These are phyloP conservation scores for Xylaria digitata DNA, from an alignment of 2,329 filamentous ascomycete genomes.

Conservation along the genomic window DNA sequence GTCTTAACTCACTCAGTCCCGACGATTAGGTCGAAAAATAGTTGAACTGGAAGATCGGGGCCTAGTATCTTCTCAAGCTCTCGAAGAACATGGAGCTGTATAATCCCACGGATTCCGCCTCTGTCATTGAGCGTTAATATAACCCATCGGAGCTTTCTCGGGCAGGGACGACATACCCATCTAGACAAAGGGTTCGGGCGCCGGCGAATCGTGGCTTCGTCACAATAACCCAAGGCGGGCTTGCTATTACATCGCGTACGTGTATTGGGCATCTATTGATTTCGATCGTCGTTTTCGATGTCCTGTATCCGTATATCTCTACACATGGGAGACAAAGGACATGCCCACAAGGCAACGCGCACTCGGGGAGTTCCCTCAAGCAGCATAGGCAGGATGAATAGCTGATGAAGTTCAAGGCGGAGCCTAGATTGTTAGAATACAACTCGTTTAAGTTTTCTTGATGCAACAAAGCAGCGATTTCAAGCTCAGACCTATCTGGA, in stretches of 20 bases:
- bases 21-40: constrained; percentile 51
- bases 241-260: constrained; percentile 47
- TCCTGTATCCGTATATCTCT: constrained; percentile 48
- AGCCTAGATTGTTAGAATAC: constrained; percentile 48
- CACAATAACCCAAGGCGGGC: constrained; percentile 47
- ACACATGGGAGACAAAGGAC: constrained; percentile 49
- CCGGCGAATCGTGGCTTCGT: constrained; percentile 49
- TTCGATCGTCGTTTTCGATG: constrained; percentile 50
- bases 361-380: constrained; percentile 50
- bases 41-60: constrained; percentile 47
- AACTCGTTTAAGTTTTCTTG: constrained; percentile 49
- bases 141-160: neutral
- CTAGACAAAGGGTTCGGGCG: constrained; percentile 46
- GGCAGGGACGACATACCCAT: constrained; percentile 43
- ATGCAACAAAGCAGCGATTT: constrained; percentile 48
- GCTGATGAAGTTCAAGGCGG: constrained; percentile 46
- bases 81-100: constrained; percentile 47
- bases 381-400: constrained; percentile 51
- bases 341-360: constrained; percentile 49
- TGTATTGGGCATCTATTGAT: constrained; percentile 49
- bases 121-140: constrained; percentile 36
- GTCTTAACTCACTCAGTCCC: constrained; percentile 47
- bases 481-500: constrained; percentile 46
- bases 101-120: constrained; percentile 48
- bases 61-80: constrained; percentile 50